These are phyloP conservation scores for Xylariaceae sp. DNA, from an alignment of 2,329 filamentous ascomycete species.

Conservation along the genomic window DNA sequence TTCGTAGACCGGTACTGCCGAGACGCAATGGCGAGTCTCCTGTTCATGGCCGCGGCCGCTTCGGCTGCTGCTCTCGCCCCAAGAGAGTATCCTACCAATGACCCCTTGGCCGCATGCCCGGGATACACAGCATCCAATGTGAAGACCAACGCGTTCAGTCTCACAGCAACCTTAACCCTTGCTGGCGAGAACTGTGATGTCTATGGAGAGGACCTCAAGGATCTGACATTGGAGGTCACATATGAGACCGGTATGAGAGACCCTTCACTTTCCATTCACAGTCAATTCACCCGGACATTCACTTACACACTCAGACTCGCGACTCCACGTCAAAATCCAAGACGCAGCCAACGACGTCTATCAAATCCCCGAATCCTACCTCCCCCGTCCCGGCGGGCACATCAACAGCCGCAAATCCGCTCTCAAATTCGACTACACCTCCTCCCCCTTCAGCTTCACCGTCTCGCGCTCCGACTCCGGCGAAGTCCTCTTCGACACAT, in stretches of 20 bases:
- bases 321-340: constrained; percentile 70
- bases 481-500: constrained; percentile 63
- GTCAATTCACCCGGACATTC: too few species aligned
- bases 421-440: constrained; percentile 33
- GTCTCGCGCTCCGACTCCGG: constrained; percentile 35
- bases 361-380: constrained; percentile 65
- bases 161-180: constrained; percentile 59
- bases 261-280: too few species aligned
- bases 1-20: background rate
- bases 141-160: constrained; percentile 41
- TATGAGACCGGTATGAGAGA: constrained; percentile 49
- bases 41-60: constrained; percentile 28
- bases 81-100: constrained; percentile 26
- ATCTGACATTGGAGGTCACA: constrained; percentile 56
- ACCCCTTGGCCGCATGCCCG: constrained; percentile 44
- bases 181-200: constrained; percentile 61
- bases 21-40: constrained; percentile 26
- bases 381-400: constrained; percentile 50
- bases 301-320: constrained; percentile 44
- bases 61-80: constrained; percentile 26
- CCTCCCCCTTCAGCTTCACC: constrained; percentile 39
- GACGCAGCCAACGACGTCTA: constrained; percentile 66
- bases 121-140: constrained; percentile 58
- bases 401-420: constrained; percentile 21
- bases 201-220: constrained; percentile 63